Conservation (phyloP, 306 rosid species). For the Acacia crassicarpa region DNA sequence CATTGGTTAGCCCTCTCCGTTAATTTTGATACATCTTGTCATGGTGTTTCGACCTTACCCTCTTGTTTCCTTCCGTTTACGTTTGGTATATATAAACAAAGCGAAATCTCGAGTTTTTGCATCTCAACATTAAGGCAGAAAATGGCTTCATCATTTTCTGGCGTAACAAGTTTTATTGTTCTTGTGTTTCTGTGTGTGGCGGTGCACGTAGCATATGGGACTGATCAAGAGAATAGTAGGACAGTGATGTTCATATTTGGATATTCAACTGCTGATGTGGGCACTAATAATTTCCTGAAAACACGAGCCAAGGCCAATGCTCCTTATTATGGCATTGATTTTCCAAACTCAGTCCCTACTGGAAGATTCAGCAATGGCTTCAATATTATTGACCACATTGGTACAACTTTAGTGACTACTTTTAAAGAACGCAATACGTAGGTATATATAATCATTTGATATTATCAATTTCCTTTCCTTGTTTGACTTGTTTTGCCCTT, state of each 20-base stretch:
- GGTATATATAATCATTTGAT: too few species aligned
- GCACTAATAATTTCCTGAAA: conserved; percentile 45
- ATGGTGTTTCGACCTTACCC: background rate
- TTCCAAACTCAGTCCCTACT: conserved; percentile 34
- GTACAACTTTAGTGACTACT: conserved; percentile 16
- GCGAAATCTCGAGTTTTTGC: background rate
- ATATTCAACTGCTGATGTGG: conserved; percentile 59
- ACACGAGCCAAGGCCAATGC: conserved; percentile 40
- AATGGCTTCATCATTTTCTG: conserved; percentile 20
- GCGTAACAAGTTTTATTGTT: background rate
- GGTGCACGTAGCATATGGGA: conserved; percentile 29
- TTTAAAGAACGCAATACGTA: background rate
- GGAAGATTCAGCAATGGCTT: conserved; percentile 71
- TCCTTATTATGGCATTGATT: conserved; percentile 53
- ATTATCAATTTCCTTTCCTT: too few species aligned
- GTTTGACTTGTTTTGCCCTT: background rate
- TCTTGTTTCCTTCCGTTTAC: background rate
- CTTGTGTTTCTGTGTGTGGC: conserved; percentile 8
- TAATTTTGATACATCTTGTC: background rate
- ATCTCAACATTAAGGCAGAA: background rate
- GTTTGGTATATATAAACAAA: conserved; percentile 26
- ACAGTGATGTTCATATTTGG: conserved; percentile 56
- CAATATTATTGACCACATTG: conserved; percentile 57
- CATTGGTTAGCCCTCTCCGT: conserved; percentile 3
- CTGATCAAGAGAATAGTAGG: background rate